Evolutionary conservation across 2,329 filamentous ascomycete genomes (phyloP), one percentile per base, ranked within the genome.

Genomic region (Botrytis porri): DNA sequence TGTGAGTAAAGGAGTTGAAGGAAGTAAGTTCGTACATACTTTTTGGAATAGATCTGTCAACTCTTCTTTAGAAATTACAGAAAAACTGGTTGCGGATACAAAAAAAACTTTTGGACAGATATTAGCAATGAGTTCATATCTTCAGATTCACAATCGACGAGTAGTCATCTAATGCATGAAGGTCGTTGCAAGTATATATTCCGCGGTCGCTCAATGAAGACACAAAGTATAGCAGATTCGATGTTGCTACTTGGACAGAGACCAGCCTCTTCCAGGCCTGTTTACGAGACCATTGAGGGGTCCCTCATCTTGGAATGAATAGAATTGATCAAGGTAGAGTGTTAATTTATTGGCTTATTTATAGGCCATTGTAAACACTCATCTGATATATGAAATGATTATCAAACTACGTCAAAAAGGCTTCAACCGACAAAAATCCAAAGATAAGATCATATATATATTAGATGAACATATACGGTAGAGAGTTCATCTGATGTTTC

Each of bases 1-100:
- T 7, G 4, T 8, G 2, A 43, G 18, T 54, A 54, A 29, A n/a
- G 12, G 25, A n/a, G 4, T 54, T 5, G 2, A 54, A 12, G 48
- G 4, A 16, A 51, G 7, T 22, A 14, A 25, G 25, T 14, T 5
- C 4, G 12, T 51, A n/a, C 0, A 12, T n/a, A n/a, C 0, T 25
- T n/a, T 25, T 51, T n/a, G 25, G 2, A 51, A 16, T 14, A 4
- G 48, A 25, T 48, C 20, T 48, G 8, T 48, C 1, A 10, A 25
- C 9, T 25, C 20, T 48, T 10, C 8, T 48, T 22, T 45, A 4
- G 4, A 8, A 4, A 48, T 25, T 10, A 10, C 14, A 6, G 1
- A 20, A 43, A 43, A 7, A 43, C 7, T 16, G 18, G 14, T 20
- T 43, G 16, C 14, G 41, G 14, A 43, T 43, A 43, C 20, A 43